Percentiles rank a stretch among this genome's conserved stretches.
phyloP scores from a whole-genome alignment of 2,329 filamentous ascomycete species.

The Diaporthe caulivora region DNA sequence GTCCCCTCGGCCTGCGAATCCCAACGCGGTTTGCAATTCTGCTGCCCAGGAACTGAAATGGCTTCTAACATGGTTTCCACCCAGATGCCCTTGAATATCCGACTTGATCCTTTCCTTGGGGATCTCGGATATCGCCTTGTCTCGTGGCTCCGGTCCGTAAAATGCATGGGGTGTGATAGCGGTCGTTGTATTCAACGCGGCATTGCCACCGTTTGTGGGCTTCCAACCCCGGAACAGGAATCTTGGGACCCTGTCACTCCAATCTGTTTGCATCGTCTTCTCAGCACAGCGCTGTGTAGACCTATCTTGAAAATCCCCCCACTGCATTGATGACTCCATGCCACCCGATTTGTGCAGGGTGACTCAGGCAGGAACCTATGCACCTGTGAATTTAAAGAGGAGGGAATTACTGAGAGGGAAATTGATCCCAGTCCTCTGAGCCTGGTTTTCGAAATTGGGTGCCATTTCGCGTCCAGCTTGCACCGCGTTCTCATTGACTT shows the following conservation, averaged over 20 bases:
- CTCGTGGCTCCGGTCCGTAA: not conserved
- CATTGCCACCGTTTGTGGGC: not conserved
- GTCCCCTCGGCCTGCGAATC: not conserved
- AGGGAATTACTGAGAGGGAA: not conserved
- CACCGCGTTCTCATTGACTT: not conserved
- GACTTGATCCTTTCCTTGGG: not conserved
- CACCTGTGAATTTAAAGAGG: too few species aligned
- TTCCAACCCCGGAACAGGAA: slow-evolving; percentile 17
- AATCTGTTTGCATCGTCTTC: not conserved
- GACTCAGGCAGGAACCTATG: too few species aligned
- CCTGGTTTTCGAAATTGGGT: not conserved
- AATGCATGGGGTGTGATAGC: slow-evolving; percentile 8
- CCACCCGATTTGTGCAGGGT: not conserved
- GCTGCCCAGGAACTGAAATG: slow-evolving; percentile 17
- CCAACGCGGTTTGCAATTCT: not conserved
- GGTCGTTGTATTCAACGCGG: not conserved
- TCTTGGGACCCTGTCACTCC: not conserved
- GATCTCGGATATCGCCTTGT: not conserved
- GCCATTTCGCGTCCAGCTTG: not conserved
- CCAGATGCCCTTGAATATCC: not conserved
- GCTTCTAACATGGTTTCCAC: not conserved
- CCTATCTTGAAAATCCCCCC: not conserved
- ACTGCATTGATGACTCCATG: too few species aligned
- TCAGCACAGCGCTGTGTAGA: not conserved
- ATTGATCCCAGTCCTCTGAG: not conserved